Base-by-base conservation (phyloP, 805 yeast species). In the Saturnispora ahearnii region DNA sequence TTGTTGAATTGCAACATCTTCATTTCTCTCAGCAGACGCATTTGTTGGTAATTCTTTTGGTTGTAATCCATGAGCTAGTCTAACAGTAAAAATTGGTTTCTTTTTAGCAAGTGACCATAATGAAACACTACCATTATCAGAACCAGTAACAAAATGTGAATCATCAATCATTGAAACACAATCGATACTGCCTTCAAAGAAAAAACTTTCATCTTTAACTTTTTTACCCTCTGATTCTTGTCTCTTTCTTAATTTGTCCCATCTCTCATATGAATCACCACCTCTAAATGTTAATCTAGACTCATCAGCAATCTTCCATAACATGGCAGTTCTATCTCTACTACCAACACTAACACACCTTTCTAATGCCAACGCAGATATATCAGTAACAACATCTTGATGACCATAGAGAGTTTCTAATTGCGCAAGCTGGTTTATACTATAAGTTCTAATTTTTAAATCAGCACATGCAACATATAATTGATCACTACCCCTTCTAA, bases 271-370 rank as follows among this genome's bases (percentile, higher is more conserved):
- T 2, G 65, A 67, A 60, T 88, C 96, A 51, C 95, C 96, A 53
- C 96, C 96, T 62, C 96, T 78, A 65, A 91, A 91, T 0, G 96
- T 89, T 59, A 93, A 76, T 62, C 97, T 79, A 1, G 95, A 81
- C 68, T 93, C 99, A 60, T 93, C 99, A 26, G 96, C 80, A 56
- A 93, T 88, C 65, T 93, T 93, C 99, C 99, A 93, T 59, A 87
- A 72, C 83, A 95, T 84, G 9, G 91, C 96, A 5, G 96, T 87
- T 60, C 95, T 82, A 68, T 93, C 99, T 59, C 98, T 79, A 3
- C 95, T 76, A 15, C 99, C 99, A 31, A 91, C 98, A 26, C 96
- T 87, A 15, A 93, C 90, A 72, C 99, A 93, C 51, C 96, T 79
- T 62, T 93, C 98, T 65, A 82, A 81, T 9, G 79, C 78, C 53